Evolutionary conservation across 176 grass and related monocot species (phyloP).

Genomic region (Echinochloa phyllopogon): DNA sequence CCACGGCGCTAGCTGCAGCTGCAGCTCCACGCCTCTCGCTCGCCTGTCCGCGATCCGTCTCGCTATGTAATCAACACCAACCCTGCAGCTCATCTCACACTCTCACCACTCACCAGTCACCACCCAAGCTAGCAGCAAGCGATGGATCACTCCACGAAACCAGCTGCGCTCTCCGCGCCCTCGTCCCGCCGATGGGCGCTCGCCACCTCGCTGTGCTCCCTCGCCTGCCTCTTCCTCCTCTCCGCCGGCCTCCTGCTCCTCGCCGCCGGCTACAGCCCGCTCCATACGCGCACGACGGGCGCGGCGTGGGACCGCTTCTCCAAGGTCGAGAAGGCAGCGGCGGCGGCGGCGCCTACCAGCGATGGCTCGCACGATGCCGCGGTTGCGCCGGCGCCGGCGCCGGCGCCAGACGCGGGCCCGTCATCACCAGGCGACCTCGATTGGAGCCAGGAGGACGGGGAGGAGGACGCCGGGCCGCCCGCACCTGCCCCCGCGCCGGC

Average conservation of each 20-base stretch:
- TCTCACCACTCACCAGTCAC: background rate
- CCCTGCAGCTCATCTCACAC: background rate
- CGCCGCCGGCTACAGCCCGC: slow-evolving; percentile 13
- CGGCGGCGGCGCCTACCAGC: background rate
- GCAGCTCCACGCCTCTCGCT: background rate
- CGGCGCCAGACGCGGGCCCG: background rate
- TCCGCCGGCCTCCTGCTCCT: slow-evolving; percentile 29
- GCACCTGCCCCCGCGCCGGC: slow-evolving; percentile 1
- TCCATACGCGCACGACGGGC: background rate
- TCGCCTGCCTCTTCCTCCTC: slow-evolving; percentile 51
- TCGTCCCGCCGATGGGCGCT: slow-evolving; percentile 14
- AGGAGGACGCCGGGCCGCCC: background rate
- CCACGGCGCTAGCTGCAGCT: background rate
- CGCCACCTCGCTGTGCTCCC: slow-evolving; percentile 11
- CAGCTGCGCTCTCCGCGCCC: background rate
- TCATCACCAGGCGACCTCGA: background rate
- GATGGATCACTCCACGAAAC: slow-evolving; percentile 35
- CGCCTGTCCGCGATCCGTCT: background rate
- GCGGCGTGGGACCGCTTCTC: slow-evolving; percentile 27
- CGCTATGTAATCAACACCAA: background rate
- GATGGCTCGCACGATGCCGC: background rate
- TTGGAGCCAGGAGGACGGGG: background rate
- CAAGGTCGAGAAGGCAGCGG: background rate
- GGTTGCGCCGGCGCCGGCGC: background rate
- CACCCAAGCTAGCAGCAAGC: background rate